Evolutionary conservation across 495 filamentous ascomycete species (phyloP), one percentile per base, ranked within the genome.

Genomic region (Penicillium ochrochloron): DNA sequence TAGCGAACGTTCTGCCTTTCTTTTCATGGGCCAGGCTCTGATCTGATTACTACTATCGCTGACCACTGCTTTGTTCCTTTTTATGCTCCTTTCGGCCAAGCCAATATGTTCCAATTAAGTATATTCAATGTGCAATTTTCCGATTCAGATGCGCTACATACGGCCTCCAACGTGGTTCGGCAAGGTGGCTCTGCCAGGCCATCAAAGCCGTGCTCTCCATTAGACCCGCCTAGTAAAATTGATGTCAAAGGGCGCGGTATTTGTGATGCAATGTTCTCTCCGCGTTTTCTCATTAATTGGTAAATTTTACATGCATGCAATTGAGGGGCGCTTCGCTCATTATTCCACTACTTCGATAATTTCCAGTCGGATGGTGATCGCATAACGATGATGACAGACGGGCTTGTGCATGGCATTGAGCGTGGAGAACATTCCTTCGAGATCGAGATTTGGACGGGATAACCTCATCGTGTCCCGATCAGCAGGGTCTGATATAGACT

Each of bases 81-180:
- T 14, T 11, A 11, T 9, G 11, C 2, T 48, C 0, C 34, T 41
- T 48, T 31, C 31, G 8, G 8, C 23, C 54, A 17, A 46, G 41
- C 56, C 35, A 21, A 29, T 29, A 19, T 55, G 3, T n/a, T 35
- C 54, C 54, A 10, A 9, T 23, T 14, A 19, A 25, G 29, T 48
- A 46, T 25, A 27, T 41, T 70, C 50, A 31, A 62, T 41, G 57
- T 60, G 59, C 62, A 67, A 65, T 61, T 58, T 60, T 59, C 62
- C 59, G 65, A 56, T 65, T 54, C 19, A 64, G 56, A 46, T 31
- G 42, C 52, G 61, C 55, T 67, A 50, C 29, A 52, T 67, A 56
- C 46, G 55, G 61, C 67, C 59, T 67, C 65, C 42, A 67, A 70
- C 68, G 68, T 70, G 68, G 68, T 59, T 62, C 65, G 60, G 68